phyloP scores from a whole-genome alignment of 768 basidiomycete genomes.

The Mycena olivaceomarginata region DNA sequence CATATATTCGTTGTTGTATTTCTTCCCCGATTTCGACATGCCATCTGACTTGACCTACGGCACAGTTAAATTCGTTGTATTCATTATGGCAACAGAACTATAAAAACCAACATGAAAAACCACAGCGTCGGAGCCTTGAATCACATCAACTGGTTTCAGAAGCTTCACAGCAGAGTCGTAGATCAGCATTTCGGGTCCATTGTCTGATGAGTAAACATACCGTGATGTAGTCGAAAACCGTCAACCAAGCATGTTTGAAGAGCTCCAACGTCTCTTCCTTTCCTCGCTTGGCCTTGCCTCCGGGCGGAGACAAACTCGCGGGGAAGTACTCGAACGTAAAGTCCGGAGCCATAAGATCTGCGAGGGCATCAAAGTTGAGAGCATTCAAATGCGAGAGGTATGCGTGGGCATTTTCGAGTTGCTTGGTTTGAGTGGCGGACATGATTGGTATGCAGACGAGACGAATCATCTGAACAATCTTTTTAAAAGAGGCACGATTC shows the following conservation, averaged over 20 bases:
- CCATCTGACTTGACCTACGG: constrained; percentile 9
- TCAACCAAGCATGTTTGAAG: background rate
- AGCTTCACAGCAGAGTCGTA: no score
- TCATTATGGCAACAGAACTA: background rate
- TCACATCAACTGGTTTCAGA: background rate
- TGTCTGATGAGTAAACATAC: background rate
- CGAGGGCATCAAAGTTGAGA: background rate
- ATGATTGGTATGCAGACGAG: background rate
- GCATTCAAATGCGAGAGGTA: constrained; percentile 7
- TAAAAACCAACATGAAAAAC: constrained; percentile 17
- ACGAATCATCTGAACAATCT: no score
- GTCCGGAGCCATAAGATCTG: background rate
- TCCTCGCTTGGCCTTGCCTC: background rate
- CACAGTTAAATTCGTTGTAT: background rate
- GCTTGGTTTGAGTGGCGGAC: background rate
- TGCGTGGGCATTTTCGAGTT: constrained; percentile 18
- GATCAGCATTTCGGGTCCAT: no score
- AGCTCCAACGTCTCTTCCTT: constrained; percentile 5
- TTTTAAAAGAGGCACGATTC: no score
- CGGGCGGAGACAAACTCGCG: background rate
- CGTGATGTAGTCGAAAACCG: background rate
- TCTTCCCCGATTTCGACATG: constrained; percentile 4
- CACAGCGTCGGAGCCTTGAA: background rate
- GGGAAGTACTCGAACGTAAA: constrained; percentile 27
- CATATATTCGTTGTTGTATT: background rate